Evolutionary conservation across 169 alveolate species (phyloP).

Genomic region (Besnoitia besnoiti): DNA sequence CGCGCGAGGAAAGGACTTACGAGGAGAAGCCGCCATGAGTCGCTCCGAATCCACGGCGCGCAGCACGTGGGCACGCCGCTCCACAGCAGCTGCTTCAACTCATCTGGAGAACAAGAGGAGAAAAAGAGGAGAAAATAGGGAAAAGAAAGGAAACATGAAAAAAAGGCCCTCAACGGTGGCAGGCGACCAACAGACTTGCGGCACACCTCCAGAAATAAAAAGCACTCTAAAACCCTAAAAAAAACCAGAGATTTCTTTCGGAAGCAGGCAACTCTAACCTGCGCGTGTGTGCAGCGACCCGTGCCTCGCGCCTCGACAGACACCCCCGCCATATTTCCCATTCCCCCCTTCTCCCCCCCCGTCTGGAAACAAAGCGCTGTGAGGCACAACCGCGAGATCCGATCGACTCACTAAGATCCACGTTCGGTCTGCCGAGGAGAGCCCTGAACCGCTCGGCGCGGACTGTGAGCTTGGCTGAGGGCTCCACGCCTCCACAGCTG

Average conservation of each 20-base stretch:
- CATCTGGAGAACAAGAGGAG: not conserved
- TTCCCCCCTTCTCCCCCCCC: too few species aligned
- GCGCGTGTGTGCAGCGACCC: too few species aligned
- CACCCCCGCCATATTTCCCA: too few species aligned
- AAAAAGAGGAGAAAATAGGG: not conserved
- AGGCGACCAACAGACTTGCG: too few species aligned
- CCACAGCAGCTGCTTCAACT: conserved; percentile 55
- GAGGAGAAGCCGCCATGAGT: conserved; percentile 54
- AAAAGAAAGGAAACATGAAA: too few species aligned
- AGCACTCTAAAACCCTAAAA: too few species aligned
- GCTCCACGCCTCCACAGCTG: not conserved
- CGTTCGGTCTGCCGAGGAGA: not conserved
- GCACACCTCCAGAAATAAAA: not conserved
- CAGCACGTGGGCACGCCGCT: conserved; percentile 61
- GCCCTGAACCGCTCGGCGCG: conserved; percentile 20
- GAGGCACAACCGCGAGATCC: too few species aligned
- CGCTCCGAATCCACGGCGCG: conserved; percentile 46
- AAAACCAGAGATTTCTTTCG: too few species aligned
- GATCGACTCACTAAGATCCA: not conserved
- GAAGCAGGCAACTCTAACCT: too few species aligned
- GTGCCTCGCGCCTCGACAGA: too few species aligned
- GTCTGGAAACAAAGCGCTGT: too few species aligned
- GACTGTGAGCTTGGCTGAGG: conserved; percentile 13
- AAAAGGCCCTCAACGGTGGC: too few species aligned
- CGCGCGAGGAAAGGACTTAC: not conserved